Evolutionary conservation across 176 grass and related monocot genomes (phyloP).

Genomic region (Neostapfia colusana): DNA sequence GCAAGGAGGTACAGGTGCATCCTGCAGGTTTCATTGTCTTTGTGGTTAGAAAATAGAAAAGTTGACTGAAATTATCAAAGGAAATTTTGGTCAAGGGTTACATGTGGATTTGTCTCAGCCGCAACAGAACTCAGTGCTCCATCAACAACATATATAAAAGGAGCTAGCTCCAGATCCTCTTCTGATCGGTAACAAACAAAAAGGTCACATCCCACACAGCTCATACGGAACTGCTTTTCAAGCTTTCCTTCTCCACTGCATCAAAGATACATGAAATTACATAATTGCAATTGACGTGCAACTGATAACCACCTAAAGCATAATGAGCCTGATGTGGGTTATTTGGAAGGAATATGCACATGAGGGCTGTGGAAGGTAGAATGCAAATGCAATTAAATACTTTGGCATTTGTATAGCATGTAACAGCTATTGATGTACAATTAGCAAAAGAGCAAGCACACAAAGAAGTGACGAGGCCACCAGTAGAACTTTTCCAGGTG

Average conservation of each 20-base stretch:
- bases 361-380: constrained; percentile 1
- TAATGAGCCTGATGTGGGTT: constrained; percentile 27
- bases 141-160: constrained; percentile 90
- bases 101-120: constrained; percentile 97
- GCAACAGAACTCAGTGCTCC: constrained; percentile 84
- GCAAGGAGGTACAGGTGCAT: constrained; percentile 96
- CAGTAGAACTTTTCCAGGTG: not conserved
- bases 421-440: constrained; percentile 1
- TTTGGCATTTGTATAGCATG: not conserved
- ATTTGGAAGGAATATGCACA: not conserved
- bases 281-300: constrained; percentile 27
- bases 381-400: not conserved
- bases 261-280: constrained; percentile 31
- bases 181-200: constrained; percentile 97
- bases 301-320: not conserved
- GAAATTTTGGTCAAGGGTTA: constrained; percentile 22
- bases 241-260: constrained; percentile 87
- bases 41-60: constrained; percentile 9
- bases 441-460: constrained; percentile 2
- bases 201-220: constrained; percentile 76
- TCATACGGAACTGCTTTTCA: constrained; percentile 96
- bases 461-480: not conserved
- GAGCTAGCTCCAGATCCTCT: constrained; percentile 77
- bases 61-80: constrained; percentile 34
- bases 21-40: constrained; percentile 46